Percentiles rank a stretch among this genome's conserved stretches.
phyloP scores from a whole-genome alignment of 805 yeast genomes.

The Sugiyamaella boreocaroliniensis region DNA sequence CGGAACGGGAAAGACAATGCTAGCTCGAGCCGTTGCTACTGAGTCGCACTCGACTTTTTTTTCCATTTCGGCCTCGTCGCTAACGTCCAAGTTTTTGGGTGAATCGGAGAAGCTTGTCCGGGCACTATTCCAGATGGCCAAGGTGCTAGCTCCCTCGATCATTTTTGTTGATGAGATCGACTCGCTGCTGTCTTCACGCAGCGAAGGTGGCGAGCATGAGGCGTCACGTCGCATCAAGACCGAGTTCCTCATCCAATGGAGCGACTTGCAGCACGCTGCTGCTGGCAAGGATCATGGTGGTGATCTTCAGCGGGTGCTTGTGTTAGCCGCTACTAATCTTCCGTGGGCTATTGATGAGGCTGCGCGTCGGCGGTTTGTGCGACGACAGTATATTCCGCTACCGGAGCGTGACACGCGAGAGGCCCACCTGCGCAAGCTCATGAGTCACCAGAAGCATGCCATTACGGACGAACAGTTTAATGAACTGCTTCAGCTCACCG shows the following conservation, averaged over 20 bases:
- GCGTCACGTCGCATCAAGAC: constrained; percentile 84
- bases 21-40: constrained; percentile 93
- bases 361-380: constrained; percentile 85
- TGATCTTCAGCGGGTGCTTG: constrained; percentile 62
- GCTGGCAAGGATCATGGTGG: constrained; percentile 57
- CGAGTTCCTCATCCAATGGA: constrained; percentile 93
- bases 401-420: constrained; percentile 82
- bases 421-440: constrained; percentile 59
- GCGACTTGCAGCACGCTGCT: constrained; percentile 81
- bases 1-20: constrained; percentile 98
- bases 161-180: constrained; percentile 96
- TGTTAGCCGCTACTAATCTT: constrained; percentile 88
- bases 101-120: constrained; percentile 91
- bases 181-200: constrained; percentile 75
- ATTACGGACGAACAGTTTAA: constrained; percentile 57
- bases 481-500: constrained; percentile 56
- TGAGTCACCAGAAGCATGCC: constrained; percentile 66
- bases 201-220: constrained; percentile 73
- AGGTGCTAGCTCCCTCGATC: constrained; percentile 82
- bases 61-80: constrained; percentile 81
- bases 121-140: constrained; percentile 79
- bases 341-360: constrained; percentile 99
- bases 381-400: constrained; percentile 87
- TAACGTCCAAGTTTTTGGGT: constrained; percentile 77
- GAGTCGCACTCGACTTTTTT: constrained; percentile 92